Evolutionary conservation across 805 yeast genomes (phyloP), one percentile per base, ranked within the genome.

Genomic region (Candida fluviatilis): DNA sequence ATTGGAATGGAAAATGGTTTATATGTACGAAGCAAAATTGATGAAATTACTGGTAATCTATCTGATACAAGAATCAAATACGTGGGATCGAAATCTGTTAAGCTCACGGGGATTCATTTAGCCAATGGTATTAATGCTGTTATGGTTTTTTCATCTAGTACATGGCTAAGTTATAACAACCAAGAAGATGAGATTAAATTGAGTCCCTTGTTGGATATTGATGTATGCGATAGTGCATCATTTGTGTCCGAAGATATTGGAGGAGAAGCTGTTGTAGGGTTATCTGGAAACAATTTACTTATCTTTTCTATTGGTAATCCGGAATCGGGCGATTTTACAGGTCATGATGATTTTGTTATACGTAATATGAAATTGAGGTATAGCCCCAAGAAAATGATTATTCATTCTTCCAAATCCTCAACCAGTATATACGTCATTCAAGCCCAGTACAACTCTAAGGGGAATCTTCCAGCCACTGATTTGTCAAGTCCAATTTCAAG

Each of bases 1-100:
- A 73, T 88, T 35, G 97, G 97, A 1, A 70, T 89, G 69, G 73
- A 64, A n/a, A 86, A 80, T 56, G 98, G 98, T 15, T 77, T 90
- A 1, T 87, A 83, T 60, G 80, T 81, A 2, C 65, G 82, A 13
- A 75, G 87, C 0, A 60, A 64, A 4, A 48, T 89, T 27, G 87
- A 84, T 51, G 51, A 55, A 0, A 50, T 62, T 4, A 67, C 82
- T 3, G 96, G 95, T 3, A 54, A 53, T 3, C 70, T 77, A 15
- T 63, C 75, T 1, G 82, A 83, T 46, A 76, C 88, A 1, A 68
- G 83, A 49, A 76, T 79, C 13, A 80, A 82, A 51, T 88, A 83
- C 51, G 55, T 87, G 19, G 98, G 98, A 0, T 72, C 84, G 0
- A 69, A 70, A 29, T 78, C 84, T 0, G 82, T 89, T 0, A 50